A percentile compares a stretch with the other conserved stretches of the same genome.
phyloP scores from a whole-genome alignment of 306 rosid species.

The Citrullus amarus region DNA sequence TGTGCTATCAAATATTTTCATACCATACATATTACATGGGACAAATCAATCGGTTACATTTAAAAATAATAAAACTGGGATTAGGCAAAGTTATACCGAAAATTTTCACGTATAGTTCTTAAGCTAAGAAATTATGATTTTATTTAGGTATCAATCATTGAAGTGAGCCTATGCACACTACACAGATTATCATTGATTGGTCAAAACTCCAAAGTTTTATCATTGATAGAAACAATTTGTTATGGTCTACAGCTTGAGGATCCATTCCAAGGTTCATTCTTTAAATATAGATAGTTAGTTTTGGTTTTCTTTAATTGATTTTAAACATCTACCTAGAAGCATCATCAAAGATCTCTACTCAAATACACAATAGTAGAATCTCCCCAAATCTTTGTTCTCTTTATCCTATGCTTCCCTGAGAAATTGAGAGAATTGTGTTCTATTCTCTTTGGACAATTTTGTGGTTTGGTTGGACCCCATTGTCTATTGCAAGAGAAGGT shows the following conservation, averaged over 20 bases:
- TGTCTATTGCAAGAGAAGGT: not conserved
- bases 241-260: not conserved
- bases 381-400: not conserved
- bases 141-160: no score
- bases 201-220: no score
- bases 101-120: not conserved
- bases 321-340: not conserved
- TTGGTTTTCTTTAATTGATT: not conserved
- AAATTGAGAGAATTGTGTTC: not conserved
- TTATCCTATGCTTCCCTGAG: not conserved
- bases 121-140: not conserved
- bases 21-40: no score
- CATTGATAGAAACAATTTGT: not conserved
- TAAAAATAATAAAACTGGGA: not conserved
- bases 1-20: no score
- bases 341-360: not conserved
- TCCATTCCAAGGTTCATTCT: not conserved
- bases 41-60: not conserved
- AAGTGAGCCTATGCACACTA: no score
- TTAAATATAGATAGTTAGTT: not conserved
- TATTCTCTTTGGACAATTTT: not conserved
- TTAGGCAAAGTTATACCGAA: not conserved
- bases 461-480: no score
- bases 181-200: no score
- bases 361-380: not conserved